These are phyloP conservation scores for Thraustochytrium striatum DNA, from an alignment of 352 stramenopile species.

Conservation along the genomic window DNA sequence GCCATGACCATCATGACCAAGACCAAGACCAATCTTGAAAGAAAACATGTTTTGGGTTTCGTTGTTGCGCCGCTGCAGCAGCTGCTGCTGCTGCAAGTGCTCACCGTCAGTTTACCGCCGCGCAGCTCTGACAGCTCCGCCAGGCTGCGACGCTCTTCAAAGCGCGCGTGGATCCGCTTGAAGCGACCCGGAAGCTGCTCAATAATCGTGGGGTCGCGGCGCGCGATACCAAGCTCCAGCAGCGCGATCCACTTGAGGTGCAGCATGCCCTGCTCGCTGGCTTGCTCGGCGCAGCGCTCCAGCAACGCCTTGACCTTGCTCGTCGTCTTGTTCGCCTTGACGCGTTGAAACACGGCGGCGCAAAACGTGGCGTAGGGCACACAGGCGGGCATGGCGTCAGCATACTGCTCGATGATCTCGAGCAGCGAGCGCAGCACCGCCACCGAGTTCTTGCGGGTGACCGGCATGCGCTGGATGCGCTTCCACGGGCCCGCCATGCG, in stretches of 20 bases:
- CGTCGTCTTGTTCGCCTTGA: constrained; percentile 9
- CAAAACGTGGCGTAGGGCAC: constrained; percentile 18
- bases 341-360: neutral
- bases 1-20: no score
- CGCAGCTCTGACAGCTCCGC: no score
- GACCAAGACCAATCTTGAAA: no score
- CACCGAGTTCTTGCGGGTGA: constrained; percentile 8
- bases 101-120: no score
- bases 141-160: no score
- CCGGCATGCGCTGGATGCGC: neutral
- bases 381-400: constrained; percentile 7
- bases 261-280: neutral
- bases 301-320: neutral
- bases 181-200: neutral
- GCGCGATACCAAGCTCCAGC: constrained; percentile 5
- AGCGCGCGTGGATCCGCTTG: no score
- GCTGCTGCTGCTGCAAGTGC: no score
- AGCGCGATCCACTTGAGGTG: constrained; percentile 17
- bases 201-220: neutral
- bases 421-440: neutral
- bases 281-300: constrained; percentile 21
- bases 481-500: neutral
- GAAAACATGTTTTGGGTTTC: no score
- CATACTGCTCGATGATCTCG: constrained; percentile 3
- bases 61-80: no score